phyloP scores from a whole-genome alignment of 257 asterid species.

The Voacanga thouarsii region DNA sequence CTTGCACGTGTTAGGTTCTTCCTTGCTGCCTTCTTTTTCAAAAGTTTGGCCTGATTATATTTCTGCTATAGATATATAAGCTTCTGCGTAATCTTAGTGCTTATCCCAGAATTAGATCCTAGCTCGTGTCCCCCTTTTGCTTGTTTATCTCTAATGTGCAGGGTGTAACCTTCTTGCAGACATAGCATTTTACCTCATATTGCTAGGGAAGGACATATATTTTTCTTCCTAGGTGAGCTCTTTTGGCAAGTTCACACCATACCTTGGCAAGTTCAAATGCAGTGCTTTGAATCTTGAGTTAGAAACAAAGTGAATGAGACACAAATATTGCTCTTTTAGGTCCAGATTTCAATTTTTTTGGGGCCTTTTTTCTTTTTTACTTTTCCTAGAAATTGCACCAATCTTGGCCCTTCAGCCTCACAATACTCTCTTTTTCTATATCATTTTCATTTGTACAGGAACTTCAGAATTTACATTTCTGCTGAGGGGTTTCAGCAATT shows the following conservation, averaged over 20 bases:
- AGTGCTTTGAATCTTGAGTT: not conserved
- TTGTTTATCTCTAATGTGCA: too few relatives aligned
- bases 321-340: not conserved
- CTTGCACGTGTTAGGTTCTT: not conserved
- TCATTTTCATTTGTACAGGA: not conserved
- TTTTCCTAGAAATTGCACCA: constrained; percentile 13
- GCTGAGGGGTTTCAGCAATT: not conserved
- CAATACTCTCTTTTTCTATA: not conserved
- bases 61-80: not conserved
- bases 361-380: constrained; percentile 1
- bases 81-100: not conserved
- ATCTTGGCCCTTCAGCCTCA: not conserved
- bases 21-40: not conserved
- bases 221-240: not conserved
- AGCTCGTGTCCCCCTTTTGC: too few relatives aligned
- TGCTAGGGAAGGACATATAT: too few relatives aligned
- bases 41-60: not conserved
- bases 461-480: not conserved
- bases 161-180: too few relatives aligned
- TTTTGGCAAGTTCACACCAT: not conserved
- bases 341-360: not conserved
- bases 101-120: too few relatives aligned
- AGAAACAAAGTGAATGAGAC: not conserved
- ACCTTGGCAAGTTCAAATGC: not conserved
- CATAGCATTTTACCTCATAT: too few relatives aligned